Percentiles rank a stretch among this genome's conserved stretches.
phyloP scores from a whole-genome alignment of 2,329 filamentous ascomycete genomes.

The Arthrobotrys entomopaga region DNA sequence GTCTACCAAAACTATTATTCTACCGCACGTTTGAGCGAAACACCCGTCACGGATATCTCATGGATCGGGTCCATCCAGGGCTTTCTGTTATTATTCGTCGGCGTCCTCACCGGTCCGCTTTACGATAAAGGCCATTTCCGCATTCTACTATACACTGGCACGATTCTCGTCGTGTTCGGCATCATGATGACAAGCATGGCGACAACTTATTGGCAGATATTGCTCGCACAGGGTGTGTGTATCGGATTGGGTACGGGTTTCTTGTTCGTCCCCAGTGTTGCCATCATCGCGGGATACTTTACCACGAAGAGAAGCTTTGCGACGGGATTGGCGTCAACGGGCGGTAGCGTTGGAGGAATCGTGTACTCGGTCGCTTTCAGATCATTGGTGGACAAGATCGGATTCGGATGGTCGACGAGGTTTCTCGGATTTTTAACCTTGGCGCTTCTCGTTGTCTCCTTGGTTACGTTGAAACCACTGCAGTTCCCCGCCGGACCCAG shows the following conservation, averaged over 20 bases:
- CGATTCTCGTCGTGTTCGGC: slow-evolving; percentile 64
- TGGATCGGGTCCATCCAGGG: slow-evolving; percentile 66
- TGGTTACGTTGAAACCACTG: slow-evolving; percentile 59
- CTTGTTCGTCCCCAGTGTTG: slow-evolving; percentile 63
- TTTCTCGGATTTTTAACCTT: slow-evolving; percentile 61
- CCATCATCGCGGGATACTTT: slow-evolving; percentile 64
- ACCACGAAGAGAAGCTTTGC: slow-evolving; percentile 62
- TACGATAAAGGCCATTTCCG: slow-evolving; percentile 66
- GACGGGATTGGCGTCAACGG: slow-evolving; percentile 64
- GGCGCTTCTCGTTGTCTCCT: slow-evolving; percentile 59
- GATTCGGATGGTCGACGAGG: slow-evolving; percentile 62
- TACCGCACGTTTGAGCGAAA: slow-evolving; percentile 51
- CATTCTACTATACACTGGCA: slow-evolving; percentile 63
- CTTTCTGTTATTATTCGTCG: slow-evolving; percentile 64
- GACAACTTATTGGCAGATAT: slow-evolving; percentile 67
- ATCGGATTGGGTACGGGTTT: slow-evolving; percentile 66
- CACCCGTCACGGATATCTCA: slow-evolving; percentile 61
- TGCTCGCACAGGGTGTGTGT: slow-evolving; percentile 68
- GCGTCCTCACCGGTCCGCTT: slow-evolving; percentile 64
- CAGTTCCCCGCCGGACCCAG: slow-evolving; percentile 32
- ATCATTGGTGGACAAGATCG: slow-evolving; percentile 58
- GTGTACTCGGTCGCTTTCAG: slow-evolving; percentile 64
- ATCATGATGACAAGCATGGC: slow-evolving; percentile 64
- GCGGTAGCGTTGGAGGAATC: slow-evolving; percentile 63
- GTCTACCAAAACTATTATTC: slow-evolving; percentile 66